Evolutionary conservation across 2,329 filamentous ascomycete genomes (phyloP), one percentile per base, ranked within the genome.

Genomic region (Cladosporium sp.): DNA sequence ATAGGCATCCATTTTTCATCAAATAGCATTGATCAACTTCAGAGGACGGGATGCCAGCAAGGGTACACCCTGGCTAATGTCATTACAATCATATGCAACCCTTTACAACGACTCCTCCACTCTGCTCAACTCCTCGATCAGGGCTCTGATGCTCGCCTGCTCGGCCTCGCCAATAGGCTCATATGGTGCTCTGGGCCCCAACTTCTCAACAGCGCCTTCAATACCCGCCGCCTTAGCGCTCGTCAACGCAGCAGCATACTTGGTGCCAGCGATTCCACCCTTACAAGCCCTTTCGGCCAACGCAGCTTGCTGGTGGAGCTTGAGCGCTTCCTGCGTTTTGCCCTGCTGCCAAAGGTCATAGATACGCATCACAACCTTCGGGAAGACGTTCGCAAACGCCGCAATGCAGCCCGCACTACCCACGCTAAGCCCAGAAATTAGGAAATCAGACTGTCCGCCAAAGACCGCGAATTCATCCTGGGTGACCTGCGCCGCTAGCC

Each of bases 401-500:
- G 84, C 81, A 60, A 88, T 85, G 67, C 83, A 86, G 0, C 85
- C 85, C 0, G 82, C 80, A 23, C 79, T 81, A 0, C 86, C 85
- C 3, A 81, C 80, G 1, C 80, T 80, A 16, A 88, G 69, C 0
- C 84, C 85, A 1, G 82, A 84, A 31, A 88, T 78, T 49, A 92
- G 76, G 75, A 91, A 92, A 72, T 93, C 90, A 1, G 86, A 87
- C 78, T 92, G 89, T 0, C 91, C 91, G 0, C 89, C 89, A 71
- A 87, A 92, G 0, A 87, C 85, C 1, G 88, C 85, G 72, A 93
- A 93, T 12, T 82, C 76, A 2, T 84, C 80, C 0, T 83, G 76
- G 0, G 82, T 76, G 66, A 84, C 78, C 28, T 78, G 77, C 1
- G 83, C 81, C 0, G 83, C 81, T 4, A 92, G 82, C 10, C 89